These are phyloP conservation scores for Paspalum vaginatum DNA, from an alignment of 176 grass and related monocot genomes.

Conservation along the genomic window DNA sequence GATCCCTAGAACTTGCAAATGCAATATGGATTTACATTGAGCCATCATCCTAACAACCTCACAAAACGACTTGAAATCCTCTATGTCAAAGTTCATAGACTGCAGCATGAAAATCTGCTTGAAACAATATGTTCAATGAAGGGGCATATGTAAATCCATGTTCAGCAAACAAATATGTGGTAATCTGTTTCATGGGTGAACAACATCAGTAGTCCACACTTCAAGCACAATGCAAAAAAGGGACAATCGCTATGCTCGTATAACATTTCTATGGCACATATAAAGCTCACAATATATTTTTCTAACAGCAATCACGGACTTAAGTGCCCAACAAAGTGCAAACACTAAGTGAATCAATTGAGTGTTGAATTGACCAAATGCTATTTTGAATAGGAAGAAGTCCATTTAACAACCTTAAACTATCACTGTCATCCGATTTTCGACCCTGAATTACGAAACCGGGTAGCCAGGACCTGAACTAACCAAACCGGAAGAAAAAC, in stretches of 20 bases:
- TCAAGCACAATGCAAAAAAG: background rate
- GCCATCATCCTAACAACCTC: background rate
- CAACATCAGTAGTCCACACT: background rate
- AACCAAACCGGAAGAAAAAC: too few species aligned
- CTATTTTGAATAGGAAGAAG: background rate
- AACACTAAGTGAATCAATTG: background rate
- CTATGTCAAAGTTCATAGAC: background rate
- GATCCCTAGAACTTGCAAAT: background rate
- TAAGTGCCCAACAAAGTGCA: background rate
- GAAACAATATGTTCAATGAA: too few species aligned
- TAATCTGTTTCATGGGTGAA: background rate
- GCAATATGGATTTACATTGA: background rate
- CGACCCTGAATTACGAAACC: too few species aligned
- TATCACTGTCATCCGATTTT: too few species aligned
- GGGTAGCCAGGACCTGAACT: too few species aligned
- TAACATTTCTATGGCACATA: background rate
- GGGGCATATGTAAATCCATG: too few species aligned
- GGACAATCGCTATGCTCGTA: background rate
- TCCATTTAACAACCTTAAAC: too few species aligned
- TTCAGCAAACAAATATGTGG: background rate
- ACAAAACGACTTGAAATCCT: background rate
- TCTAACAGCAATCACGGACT: background rate
- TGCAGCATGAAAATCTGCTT: too few species aligned
- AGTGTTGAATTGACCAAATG: background rate
- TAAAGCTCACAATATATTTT: background rate